Evolutionary conservation across 176 grass and related monocot species (phyloP), one percentile per base, ranked within the genome.

Genomic region (Oryza brachyantha): DNA sequence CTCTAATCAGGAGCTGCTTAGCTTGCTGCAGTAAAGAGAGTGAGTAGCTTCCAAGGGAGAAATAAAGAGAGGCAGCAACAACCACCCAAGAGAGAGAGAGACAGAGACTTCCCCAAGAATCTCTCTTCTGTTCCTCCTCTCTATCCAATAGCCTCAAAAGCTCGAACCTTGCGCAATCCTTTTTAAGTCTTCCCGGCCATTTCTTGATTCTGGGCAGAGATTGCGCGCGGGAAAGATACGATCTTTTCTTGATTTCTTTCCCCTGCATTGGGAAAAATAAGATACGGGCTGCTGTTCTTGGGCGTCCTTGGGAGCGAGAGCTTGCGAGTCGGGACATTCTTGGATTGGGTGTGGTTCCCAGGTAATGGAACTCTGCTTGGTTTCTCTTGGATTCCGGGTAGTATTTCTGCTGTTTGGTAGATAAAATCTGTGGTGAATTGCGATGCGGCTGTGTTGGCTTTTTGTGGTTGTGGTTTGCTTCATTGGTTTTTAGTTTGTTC

Each of bases 21-120:
- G 40, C 86, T 88, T 74, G 84, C 81, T 55, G 0, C 0, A 31
- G 48, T n/a, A 55, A 55, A 1, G 7, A 17, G 19, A 17, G 61
- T 46, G 67, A 74, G 77, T 85, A 39, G 77, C 87, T 85, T 85
- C 35, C 36, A 85, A 85, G 87, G 29, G 64, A 75, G 34, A 63
- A 13, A 73, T 39, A 74, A 69, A 79, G 76, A 46, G 70, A 74
- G 65, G 71, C 77, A 66, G 68, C 80, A 88, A 80, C 81, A 0
- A 72, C 64, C 77, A 13, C 72, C 70, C 14, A 75, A 54, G 19
- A 32, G n/a, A n/a, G n/a, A n/a, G n/a, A n/a, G n/a, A n/a, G n/a
- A n/a, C n/a, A n/a, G n/a, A n/a, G 31, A 48, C 76, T 55, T 84
- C 66, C 59, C 75, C 65, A 21, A 72, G 65, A 81, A 65, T 66